Evolutionary conservation across 345 rosid species (phyloP).

Genomic region (Citrus hindsii): DNA sequence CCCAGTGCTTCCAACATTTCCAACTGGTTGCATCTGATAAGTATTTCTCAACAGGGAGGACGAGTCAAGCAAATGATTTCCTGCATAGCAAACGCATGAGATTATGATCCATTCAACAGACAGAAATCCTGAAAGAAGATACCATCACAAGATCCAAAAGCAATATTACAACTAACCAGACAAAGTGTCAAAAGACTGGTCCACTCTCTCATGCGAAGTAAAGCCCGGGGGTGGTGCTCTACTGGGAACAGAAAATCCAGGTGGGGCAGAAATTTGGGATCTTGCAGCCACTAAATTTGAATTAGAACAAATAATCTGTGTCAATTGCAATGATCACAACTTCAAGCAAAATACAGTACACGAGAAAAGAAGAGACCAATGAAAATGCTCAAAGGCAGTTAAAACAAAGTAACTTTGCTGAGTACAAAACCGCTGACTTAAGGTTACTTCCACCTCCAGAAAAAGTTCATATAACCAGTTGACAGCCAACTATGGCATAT

Average conservation of each 20-base stretch:
- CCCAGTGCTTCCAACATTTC: constrained; percentile 35
- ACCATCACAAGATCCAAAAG: not conserved
- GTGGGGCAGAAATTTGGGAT: constrained; percentile 74
- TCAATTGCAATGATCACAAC: not conserved
- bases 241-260: constrained; percentile 79
- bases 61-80: constrained; percentile 48
- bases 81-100: constrained; percentile 28
- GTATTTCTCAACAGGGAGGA: constrained; percentile 50
- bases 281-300: constrained; percentile 39
- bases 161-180: constrained; percentile 40
- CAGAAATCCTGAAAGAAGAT: not conserved
- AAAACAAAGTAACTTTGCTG: not conserved
- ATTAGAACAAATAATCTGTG: not conserved
- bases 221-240: constrained; percentile 96
- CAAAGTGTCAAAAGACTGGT: constrained; percentile 39
- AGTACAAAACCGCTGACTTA: not conserved
- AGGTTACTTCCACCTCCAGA: not conserved
- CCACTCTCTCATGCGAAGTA: constrained; percentile 59
- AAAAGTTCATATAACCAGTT: not conserved
- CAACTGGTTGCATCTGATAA: constrained; percentile 37
- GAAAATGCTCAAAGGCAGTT: not conserved
- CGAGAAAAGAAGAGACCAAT: not conserved
- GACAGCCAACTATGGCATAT: not conserved
- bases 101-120: not conserved
- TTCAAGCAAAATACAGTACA: not conserved